A percentile compares a stretch with the other conserved stretches of the same genome.
Evolutionary conservation across 164 flowering plant genomes (phyloP).

Genomic region (Malania oleifera): DNA sequence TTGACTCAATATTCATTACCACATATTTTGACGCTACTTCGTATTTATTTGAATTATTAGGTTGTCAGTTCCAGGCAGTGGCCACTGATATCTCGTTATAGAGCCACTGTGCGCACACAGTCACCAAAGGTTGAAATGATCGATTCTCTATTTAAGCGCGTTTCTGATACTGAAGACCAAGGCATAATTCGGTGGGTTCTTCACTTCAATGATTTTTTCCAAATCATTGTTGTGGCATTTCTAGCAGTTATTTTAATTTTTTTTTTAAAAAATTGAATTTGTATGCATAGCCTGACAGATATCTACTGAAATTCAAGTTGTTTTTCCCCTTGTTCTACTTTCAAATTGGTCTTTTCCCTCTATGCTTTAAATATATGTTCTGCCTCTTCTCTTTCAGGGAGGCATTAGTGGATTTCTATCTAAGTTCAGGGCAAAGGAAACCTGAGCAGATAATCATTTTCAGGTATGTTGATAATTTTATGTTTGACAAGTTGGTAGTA

Average conservation of each 20-base stretch:
- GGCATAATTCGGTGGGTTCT: slow-evolving; percentile 57
- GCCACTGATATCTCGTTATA: slow-evolving; percentile 79
- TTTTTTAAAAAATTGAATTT: background rate
- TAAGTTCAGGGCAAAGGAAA: slow-evolving; percentile 61
- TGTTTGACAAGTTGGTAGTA: background rate
- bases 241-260: slow-evolving; percentile 6
- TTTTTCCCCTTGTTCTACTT: too few relatives aligned
- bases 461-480: slow-evolving; percentile 38
- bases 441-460: slow-evolving; percentile 91
- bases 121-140: slow-evolving; percentile 86
- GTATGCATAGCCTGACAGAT: background rate
- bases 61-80: slow-evolving; percentile 87
- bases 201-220: too few relatives aligned
- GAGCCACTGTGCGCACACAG: slow-evolving; percentile 88
- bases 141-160: slow-evolving; percentile 47
- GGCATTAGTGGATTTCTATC: slow-evolving; percentile 62
- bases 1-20: too few relatives aligned
- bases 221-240: too few relatives aligned
- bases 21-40: too few relatives aligned
- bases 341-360: background rate
- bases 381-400: slow-evolving; percentile 46
- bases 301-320: too few relatives aligned
- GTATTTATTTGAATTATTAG: slow-evolving; percentile 30
- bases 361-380: background rate
- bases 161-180: slow-evolving; percentile 47